A percentile compares a stretch with the other conserved stretches of the same genome.
These are phyloP conservation scores for Chlorella vulgaris DNA, from an alignment of 139 green algal species.

Conservation along the genomic window DNA sequence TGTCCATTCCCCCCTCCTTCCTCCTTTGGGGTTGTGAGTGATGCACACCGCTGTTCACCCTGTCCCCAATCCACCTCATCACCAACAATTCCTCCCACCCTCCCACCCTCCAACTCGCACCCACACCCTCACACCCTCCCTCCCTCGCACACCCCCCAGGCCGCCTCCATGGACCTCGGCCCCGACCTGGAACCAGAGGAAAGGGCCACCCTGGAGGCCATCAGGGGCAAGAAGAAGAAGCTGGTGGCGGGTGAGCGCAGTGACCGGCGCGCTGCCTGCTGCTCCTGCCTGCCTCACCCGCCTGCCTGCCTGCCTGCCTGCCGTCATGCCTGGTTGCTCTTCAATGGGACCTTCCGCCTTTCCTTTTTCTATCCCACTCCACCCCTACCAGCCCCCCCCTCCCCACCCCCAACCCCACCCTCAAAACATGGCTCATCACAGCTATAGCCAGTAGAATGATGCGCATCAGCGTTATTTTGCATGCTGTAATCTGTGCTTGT, in stretches of 20 bases:
- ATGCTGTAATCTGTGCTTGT: too few relatives aligned
- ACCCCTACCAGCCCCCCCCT: too few relatives aligned
- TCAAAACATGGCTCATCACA: too few relatives aligned
- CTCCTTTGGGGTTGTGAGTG: too few relatives aligned
- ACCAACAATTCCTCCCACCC: too few relatives aligned
- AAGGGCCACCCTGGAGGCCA: conserved; percentile 67
- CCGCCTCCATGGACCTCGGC: conserved; percentile 48
- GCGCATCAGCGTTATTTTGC: too few relatives aligned
- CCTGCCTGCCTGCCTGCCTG: not conserved
- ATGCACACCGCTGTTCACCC: not conserved
- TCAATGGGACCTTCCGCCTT: too few relatives aligned
- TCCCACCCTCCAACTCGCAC: not conserved
- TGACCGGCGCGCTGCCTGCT: too few relatives aligned
- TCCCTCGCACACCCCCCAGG: not conserved
- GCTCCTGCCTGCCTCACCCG: not conserved
- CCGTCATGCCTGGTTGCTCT: not conserved
- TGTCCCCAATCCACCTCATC: not conserved
- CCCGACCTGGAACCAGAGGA: conserved; percentile 82
- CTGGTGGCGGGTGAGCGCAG: conserved; percentile 41
- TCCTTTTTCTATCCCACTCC: too few relatives aligned
- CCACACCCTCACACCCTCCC: not conserved
- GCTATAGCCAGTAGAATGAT: too few relatives aligned
- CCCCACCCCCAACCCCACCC: too few relatives aligned
- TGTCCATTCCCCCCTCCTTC: too few relatives aligned
- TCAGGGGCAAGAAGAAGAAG: conserved; percentile 76